Base-by-base conservation (phyloP, 2,329 filamentous ascomycete species). In the Cercospora sp. region DNA sequence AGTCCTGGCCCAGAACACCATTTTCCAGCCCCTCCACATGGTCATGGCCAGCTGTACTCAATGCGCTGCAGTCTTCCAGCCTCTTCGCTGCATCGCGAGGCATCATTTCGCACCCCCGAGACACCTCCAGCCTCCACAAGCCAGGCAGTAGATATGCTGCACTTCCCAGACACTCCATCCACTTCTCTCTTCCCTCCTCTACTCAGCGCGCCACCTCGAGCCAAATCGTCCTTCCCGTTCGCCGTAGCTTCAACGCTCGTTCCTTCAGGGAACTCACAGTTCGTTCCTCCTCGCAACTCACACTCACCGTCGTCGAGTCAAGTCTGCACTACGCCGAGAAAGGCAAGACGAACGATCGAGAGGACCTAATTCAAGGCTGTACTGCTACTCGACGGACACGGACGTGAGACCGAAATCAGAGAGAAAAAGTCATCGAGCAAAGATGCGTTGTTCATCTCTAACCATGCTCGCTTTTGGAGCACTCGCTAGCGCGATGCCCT, bases 391-490 rank as follows among this genome's bases (percentile, higher is more conserved):
- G 18, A 23, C 45, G 45, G 18, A 23, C 45, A 23, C 45, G 45
- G 18, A 51, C 45, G 20, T 23, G 18, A 13, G 20, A 30, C 26
- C 13, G 26, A 26, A 58, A 31, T 6, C 26, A 10, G 16, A 31
- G 53, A n/a, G 5, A 18, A 58, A 16, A 20, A 12, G 8, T 26
- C 26, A 10, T 5, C 5, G 16, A 58, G 18, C 59, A 61, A 42
- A 30, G 28, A 61, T 61, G 59, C 59, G 59, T 48, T 61, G 59
- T 36, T 42, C 59, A 20, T 61, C 59, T 23, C 26, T 61, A 23
- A 61, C 59, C 23, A 61, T 61, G 31, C 36, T 61, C 26, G 59
- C 59, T n/a, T 61, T 61, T 61, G 59, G 59, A 3, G 59, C 59
- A 18, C 33, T 61, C 30, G 59, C 36, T 16, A 61, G 59, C 16